Percentiles rank a stretch among this genome's conserved stretches.
Evolutionary conservation across 495 filamentous ascomycete genomes (phyloP).

Genomic region (Amorphotheca resinae): DNA sequence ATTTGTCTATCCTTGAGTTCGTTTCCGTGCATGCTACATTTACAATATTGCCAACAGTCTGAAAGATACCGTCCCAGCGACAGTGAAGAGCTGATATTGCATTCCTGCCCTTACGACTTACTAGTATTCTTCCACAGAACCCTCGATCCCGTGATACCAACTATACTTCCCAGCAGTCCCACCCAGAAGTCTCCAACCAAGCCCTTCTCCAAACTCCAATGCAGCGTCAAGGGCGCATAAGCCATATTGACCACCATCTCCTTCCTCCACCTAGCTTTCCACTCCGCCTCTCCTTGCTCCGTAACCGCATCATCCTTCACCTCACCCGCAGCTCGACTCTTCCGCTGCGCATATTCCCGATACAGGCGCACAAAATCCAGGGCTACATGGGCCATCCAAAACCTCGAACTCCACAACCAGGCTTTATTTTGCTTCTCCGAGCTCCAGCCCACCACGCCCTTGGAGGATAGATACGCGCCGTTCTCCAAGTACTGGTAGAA

Average conservation of each 20-base stretch:
- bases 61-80: too few relatives aligned
- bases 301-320: conserved; percentile 10
- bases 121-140: conserved; percentile 43
- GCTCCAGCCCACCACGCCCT: conserved; percentile 51
- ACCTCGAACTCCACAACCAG: conserved; percentile 62
- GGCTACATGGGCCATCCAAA: conserved; percentile 68
- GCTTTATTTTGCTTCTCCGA: conserved; percentile 39
- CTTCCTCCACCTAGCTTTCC: conserved; percentile 31
- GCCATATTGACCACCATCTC: conserved; percentile 37
- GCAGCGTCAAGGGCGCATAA: conserved; percentile 50
- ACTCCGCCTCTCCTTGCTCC: conserved; percentile 25
- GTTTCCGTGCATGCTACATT: too few relatives aligned
- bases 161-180: conserved; percentile 51
- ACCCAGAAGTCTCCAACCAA: conserved; percentile 45
- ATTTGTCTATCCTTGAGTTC: too few relatives aligned
- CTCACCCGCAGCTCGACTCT: conserved; percentile 22
- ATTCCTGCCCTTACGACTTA: too few relatives aligned
- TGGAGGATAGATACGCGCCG: conserved; percentile 58
- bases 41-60: too few relatives aligned
- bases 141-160: conserved; percentile 53
- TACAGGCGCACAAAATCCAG: conserved; percentile 58
- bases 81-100: too few relatives aligned
- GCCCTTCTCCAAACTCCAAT: conserved; percentile 71
- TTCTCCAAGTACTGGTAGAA: conserved; percentile 77
- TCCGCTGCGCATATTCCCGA: conserved; percentile 22